phyloP scores from a whole-genome alignment of 108 stramenopile genomes.

The Aureococcus anophagefferens region DNA sequence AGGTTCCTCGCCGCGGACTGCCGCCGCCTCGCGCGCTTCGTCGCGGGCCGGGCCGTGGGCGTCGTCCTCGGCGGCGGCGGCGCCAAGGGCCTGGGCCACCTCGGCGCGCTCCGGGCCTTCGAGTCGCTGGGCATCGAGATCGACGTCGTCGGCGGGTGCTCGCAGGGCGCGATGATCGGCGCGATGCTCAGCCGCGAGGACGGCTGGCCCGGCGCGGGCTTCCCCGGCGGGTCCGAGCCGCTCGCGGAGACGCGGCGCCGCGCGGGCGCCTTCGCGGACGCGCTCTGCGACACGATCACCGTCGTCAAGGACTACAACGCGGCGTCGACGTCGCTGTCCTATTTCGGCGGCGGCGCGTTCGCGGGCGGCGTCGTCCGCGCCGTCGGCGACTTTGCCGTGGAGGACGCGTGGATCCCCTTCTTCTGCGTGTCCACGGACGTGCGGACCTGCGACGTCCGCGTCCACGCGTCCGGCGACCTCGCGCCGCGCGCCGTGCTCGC shows the following conservation, averaged over 20 bases:
- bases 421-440: conserved; percentile 31
- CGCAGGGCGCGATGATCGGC: conserved; percentile 25
- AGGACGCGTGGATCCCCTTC: conserved; percentile 33
- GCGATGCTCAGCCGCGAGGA: conserved; percentile 10
- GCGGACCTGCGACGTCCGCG: neutral
- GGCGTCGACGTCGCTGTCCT: no score
- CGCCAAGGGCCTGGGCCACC: conserved; percentile 22
- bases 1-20: no score
- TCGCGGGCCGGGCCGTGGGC: conserved; percentile 26
- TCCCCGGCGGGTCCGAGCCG: conserved; percentile 21
- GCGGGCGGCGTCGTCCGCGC: no score
- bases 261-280: conserved; percentile 9
- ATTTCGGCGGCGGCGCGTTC: no score
- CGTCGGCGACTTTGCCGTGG: conserved; percentile 3
- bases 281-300: conserved; percentile 1
- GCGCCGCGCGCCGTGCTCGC: conserved; percentile 26
- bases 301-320: no score
- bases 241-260: conserved; percentile 14
- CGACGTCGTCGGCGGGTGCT: conserved; percentile 24
- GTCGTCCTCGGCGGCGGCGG: conserved; percentile 30
- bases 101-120: conserved; percentile 21
- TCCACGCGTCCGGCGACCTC: no score
- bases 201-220: neutral
- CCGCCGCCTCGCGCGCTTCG: conserved; percentile 12
- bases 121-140: conserved; percentile 23